Conservation (phyloP, 208 protist species). For the Willaertia magna region DNA sequence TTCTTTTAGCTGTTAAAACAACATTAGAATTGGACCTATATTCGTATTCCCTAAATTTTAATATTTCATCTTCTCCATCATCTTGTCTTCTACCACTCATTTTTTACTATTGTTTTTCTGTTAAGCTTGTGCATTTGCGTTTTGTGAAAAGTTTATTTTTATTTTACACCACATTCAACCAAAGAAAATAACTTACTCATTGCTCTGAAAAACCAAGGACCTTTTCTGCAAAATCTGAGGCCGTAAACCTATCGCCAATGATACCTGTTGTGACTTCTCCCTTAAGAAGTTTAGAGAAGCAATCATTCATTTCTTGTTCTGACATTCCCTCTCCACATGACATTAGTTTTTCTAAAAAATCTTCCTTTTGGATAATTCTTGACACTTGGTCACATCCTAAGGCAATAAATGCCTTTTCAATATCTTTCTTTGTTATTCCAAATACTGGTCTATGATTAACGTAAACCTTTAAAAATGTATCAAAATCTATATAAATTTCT, state of each 20-base stretch:
- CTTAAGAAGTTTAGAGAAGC: slow-evolving; percentile 61
- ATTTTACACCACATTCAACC: too few species aligned
- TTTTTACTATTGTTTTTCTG: not conserved
- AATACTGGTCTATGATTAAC: slow-evolving; percentile 83
- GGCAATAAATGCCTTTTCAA: slow-evolving; percentile 62
- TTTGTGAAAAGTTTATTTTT: too few species aligned
- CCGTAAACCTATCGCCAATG: not conserved
- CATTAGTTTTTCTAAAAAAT: slow-evolving; percentile 53
- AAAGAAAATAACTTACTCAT: too few species aligned
- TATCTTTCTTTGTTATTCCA: slow-evolving; percentile 63
- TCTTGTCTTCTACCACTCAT: not conserved
- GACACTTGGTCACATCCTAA: slow-evolving; percentile 55
- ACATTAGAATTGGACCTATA: not conserved
- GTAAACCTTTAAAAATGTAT: slow-evolving; percentile 75
- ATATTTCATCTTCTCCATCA: not conserved
- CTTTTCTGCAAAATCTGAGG: slow-evolving; percentile 12
- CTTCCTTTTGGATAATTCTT: slow-evolving; percentile 50
- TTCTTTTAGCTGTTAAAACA: not conserved
- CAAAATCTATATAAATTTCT: slow-evolving; percentile 61
- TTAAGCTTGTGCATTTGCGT: too few species aligned
- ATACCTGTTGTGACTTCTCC: slow-evolving; percentile 39
- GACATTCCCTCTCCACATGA: slow-evolving; percentile 57
- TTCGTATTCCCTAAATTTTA: not conserved
- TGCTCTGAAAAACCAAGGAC: slow-evolving; percentile 24
- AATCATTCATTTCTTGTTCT: slow-evolving; percentile 48